These are phyloP conservation scores for Aphanomyces invadans DNA, from an alignment of 352 stramenopile species.

Conservation along the genomic window DNA sequence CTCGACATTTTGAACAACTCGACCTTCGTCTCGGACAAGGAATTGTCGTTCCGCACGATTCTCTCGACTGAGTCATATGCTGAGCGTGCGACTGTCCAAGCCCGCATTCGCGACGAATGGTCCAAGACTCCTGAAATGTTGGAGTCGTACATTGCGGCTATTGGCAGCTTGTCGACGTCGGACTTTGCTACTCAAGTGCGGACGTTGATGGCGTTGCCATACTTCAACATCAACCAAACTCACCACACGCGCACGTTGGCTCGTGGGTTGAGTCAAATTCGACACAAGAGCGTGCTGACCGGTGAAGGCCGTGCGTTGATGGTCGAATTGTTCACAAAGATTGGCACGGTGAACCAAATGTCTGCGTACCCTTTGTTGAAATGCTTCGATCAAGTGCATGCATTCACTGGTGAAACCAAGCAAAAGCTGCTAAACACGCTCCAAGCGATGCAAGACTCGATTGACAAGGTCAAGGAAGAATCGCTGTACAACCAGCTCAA, in stretches of 20 bases:
- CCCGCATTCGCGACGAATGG: constrained; percentile 65
- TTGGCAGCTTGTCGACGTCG: constrained; percentile 53
- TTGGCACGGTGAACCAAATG: constrained; percentile 83
- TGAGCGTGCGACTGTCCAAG: constrained; percentile 52
- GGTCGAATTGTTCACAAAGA: constrained; percentile 60
- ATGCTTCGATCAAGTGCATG: constrained; percentile 70
- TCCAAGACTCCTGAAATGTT: constrained; percentile 60
- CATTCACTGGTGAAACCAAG: constrained; percentile 57
- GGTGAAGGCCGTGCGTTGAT: constrained; percentile 70
- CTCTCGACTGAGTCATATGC: constrained; percentile 52
- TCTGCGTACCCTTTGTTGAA: constrained; percentile 70
- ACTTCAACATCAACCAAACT: constrained; percentile 69
- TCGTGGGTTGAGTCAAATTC: constrained; percentile 60
- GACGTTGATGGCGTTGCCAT: constrained; percentile 49
- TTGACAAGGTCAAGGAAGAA: constrained; percentile 75
- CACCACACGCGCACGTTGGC: constrained; percentile 61
- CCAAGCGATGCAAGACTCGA: constrained; percentile 61
- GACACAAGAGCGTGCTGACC: constrained; percentile 62
- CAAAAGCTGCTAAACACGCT: constrained; percentile 43
- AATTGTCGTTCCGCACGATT: constrained; percentile 50
- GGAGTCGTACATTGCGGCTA: constrained; percentile 70
- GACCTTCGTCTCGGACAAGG: constrained; percentile 63
- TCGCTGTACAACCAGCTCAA: constrained; percentile 81
- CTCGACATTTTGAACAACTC: constrained; percentile 52
- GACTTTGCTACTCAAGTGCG: constrained; percentile 68